Base-by-base conservation (phyloP, 2,329 filamentous ascomycete genomes). In the Ramularia endophylla region DNA sequence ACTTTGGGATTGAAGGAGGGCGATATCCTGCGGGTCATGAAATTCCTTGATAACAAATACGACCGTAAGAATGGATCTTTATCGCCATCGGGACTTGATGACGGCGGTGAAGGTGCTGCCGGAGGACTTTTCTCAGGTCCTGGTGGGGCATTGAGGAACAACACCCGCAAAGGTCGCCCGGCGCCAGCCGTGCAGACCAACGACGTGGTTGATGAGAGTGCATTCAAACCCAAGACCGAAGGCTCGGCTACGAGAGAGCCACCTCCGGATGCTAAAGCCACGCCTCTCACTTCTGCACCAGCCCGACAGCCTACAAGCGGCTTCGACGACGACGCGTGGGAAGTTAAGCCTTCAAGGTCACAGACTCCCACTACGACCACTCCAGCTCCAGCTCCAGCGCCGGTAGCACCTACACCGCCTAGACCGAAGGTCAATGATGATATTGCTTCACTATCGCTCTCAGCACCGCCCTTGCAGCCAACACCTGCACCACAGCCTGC, bases 321-420 rank as follows among this genome's bases (percentile, higher is more conserved):
- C 2, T 97, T 97, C 58, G 92, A 98, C 38, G 92, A 97, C 58
- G 87, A 97, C 69, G 92, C 92, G 7, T 98, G 92, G 92, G 87
- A 94, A 57, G 83, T 95, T 36, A 95, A 95, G 68, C 86, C 87
- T 13, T 77, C 83, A 11, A 83, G 80, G 59, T 76, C 81, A 13
- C 53, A 60, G 33, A 49, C 64, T 37, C 42, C 63, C 51, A 51
- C 67, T 52, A 46, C 65, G 31, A 48, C 65, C 36, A 50, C 63
- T 44, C 47, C 66, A 25, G 54, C 68, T 33, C 59, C 71, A 25
- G 52, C 64, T 29, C 34, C 46, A 12, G 29, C 42, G 12, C 35
- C 42, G 8, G 53, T 65, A 49, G 56, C 40, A 20, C 41, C 69
- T 16, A 54, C 65, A 40, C 66, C 63, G 25, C 63, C 65, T 16